These are phyloP conservation scores for Monosporozyma servazzii DNA, from an alignment of 805 yeast genomes.

Conservation along the genomic window DNA sequence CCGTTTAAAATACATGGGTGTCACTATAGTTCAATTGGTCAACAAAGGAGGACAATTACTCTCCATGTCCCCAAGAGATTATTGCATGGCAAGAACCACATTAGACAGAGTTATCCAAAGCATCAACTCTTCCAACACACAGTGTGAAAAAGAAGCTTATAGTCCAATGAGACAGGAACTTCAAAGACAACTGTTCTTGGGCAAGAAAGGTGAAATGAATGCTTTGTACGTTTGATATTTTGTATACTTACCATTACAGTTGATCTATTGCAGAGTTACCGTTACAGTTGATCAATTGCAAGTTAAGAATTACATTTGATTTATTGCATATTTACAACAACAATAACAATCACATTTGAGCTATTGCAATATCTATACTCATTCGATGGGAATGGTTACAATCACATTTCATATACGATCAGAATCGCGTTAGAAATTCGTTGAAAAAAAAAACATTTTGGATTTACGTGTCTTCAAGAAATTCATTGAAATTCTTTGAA, in stretches of 20 bases:
- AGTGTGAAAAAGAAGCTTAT: neutral
- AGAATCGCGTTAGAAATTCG: neutral
- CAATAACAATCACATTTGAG: too few species aligned
- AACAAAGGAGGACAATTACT: slow-evolving; percentile 12
- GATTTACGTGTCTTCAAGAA: neutral
- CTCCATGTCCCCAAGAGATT: slow-evolving; percentile 23
- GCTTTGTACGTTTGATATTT: slow-evolving; percentile 16
- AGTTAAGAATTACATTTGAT: too few species aligned
- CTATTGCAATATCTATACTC: too few species aligned
- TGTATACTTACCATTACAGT: neutral
- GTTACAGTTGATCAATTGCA: neutral
- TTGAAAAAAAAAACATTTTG: neutral
- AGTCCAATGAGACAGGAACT: slow-evolving; percentile 33
- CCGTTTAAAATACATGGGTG: slow-evolving; percentile 17
- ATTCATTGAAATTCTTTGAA: neutral
- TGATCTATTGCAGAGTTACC: too few species aligned
- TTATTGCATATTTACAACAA: too few species aligned
- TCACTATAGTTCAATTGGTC: slow-evolving; percentile 13
- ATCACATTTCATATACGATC: neutral
- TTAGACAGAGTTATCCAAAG: slow-evolving; percentile 9
- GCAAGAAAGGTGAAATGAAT: slow-evolving; percentile 56
- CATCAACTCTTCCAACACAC: neutral
- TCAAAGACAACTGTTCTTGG: slow-evolving; percentile 47
- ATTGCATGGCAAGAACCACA: slow-evolving; percentile 17
- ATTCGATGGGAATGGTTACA: too few species aligned